Base-by-base conservation (phyloP, 164 flowering plant species). In the Vitis amurensis region DNA sequence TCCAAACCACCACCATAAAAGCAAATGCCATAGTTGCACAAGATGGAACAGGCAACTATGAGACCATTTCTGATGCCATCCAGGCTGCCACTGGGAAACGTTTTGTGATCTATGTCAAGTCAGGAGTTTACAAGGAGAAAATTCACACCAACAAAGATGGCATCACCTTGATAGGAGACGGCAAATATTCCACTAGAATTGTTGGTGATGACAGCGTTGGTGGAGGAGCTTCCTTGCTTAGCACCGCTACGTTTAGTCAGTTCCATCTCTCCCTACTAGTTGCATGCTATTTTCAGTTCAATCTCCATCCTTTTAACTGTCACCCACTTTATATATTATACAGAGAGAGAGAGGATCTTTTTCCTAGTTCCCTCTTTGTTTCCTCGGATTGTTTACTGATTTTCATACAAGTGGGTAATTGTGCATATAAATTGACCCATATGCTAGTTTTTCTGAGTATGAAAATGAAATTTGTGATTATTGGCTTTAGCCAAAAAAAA, bases 61-160 rank as follows among this genome's bases (percentile, higher is more conserved):
- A 4, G 49, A 78, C 84, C 0, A 57, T 86, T 9, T 64, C 77
- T 5, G 83, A 77, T 11, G 87, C 89, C 2, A 79, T 86, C 14
- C 49, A 68, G 1, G 85, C 85, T 1, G 87, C 87, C 37, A 51
- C 77, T 0, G 87, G 87, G 13, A 75, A 71, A 1, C 59, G 87
- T 64, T 83, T 78, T 64, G 87, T 86, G 71, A 86, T 86, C 37
- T 76, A 83, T 48, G 86, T 86, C 31, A 86, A 83, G 72, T 48
- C 77, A 0, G 89, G 89, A 0, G 77, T 77, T 59, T 86, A 86
- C 50, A 76, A 74, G 50, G 89, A 86, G 75, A 80, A 84, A 55
- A 76, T 86, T 23, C 74, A 23, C 2, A 76, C 71, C 2, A 79
- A 76, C 11, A 86, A 79, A 71, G 81, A 82, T 67, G 86, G 80